These are phyloP conservation scores for Pascua sp. DNA, from an alignment of 1,284 basidiomycete species.

Conservation along the genomic window DNA sequence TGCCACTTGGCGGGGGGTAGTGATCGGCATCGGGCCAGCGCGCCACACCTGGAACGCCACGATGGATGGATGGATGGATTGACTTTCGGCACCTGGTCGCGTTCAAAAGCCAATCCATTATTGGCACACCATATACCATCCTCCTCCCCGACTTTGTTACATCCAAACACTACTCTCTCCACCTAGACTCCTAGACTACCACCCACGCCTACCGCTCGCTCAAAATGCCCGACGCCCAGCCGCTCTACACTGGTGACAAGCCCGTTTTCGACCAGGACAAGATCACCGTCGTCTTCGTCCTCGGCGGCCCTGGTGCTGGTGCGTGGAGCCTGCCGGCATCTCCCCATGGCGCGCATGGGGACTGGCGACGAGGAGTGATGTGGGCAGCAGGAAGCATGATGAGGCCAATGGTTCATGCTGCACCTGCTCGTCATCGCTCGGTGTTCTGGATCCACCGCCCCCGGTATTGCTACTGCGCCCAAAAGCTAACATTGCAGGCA, in stretches of 20 bases:
- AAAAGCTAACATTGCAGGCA: slow-evolving; percentile 58
- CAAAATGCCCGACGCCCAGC: slow-evolving; percentile 9
- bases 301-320: slow-evolving; percentile 96
- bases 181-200: background rate
- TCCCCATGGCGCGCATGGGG: background rate
- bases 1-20: no score
- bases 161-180: background rate
- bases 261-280: slow-evolving; percentile 68
- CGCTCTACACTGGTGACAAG: slow-evolving; percentile 17
- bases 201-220: background rate
- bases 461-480: background rate
- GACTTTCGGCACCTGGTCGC: no score
- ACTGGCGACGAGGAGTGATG: background rate
- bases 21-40: no score
- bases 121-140: no score
- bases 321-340: slow-evolving; percentile 33
- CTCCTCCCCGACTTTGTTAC: no score
- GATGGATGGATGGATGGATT: no score
- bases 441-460: background rate
- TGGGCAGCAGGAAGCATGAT: no score
- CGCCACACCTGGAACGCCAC: no score
- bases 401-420: no score
- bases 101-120: no score
- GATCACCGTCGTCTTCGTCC: slow-evolving; percentile 88
- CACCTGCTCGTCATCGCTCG: slow-evolving; percentile 1